Conservation (phyloP, 169 alveolate genomes). For the Toxoplasma gondii region DNA sequence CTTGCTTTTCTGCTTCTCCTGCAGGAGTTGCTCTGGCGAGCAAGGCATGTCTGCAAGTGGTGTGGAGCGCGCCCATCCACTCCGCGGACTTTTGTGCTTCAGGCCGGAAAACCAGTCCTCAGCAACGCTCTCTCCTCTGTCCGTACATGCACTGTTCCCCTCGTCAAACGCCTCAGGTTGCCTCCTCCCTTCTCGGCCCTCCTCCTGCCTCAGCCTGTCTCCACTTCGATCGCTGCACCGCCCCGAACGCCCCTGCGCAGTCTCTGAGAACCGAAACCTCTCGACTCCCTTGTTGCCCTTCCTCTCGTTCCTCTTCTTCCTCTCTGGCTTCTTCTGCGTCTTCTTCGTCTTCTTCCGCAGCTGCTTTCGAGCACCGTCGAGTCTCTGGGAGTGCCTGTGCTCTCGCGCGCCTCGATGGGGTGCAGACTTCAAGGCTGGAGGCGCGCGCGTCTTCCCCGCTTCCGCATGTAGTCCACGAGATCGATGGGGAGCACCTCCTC, state of each 20-base stretch:
- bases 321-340: not conserved
- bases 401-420: no score
- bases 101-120: not conserved
- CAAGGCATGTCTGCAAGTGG: constrained; percentile 21
- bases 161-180: not conserved
- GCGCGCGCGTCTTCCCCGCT: no score
- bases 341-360: not conserved
- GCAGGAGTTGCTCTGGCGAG: constrained; percentile 32
- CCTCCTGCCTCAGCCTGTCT: not conserved
- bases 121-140: not conserved
- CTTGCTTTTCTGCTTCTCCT: not conserved
- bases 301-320: not conserved
- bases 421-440: no score
- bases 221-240: not conserved
- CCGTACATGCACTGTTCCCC: not conserved
- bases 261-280: not conserved
- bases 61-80: constrained; percentile 33
- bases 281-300: not conserved
- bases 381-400: constrained; percentile 3
- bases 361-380: no score
- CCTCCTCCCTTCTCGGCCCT: not conserved
- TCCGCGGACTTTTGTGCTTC: not conserved
- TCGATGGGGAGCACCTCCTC: constrained; percentile 22
- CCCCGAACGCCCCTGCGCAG: not conserved
- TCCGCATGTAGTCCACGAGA: not conserved